Base-by-base conservation (phyloP, 1,284 basidiomycete genomes). In the Tetrapyrgos nigripes region DNA sequence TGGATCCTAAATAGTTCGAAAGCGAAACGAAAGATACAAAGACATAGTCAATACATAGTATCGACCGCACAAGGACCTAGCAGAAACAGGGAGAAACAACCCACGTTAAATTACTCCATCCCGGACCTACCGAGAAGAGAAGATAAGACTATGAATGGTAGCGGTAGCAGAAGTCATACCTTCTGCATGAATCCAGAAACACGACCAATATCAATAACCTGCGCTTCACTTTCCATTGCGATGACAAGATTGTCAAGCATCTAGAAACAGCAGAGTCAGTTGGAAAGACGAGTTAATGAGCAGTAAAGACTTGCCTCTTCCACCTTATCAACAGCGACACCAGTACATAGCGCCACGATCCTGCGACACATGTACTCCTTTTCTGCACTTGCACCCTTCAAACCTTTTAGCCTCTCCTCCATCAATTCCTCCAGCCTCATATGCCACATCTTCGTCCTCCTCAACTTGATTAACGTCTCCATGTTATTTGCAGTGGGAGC, bases 101-200 rank as follows among this genome's bases (percentile, higher is more conserved):
- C 14, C 21, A 55, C 26, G 49, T 37, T 49, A 55, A n/a, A 55
- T 55, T 49, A 55, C 49, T 28, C 54, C 62, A 4, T 59, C 29
- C 21, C 28, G 45, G 43, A 60, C 26, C 50, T 40, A 55, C 24
- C 45, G 29, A 5, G n/a, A 50, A 29, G 60, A 31, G 54, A 45
- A 11, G 58, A n/a, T n/a, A n/a, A n/a, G 31, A 48, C 19, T n/a
- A 27, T 27, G 14, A 49, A 13, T 46, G 19, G 21, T 35, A 26
- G 53, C 13, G 40, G n/a, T 31, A 31, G 44, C 40, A 50, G 47
- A 17, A 23, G 3, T 48, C 76, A 17, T 54, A 87, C 89, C 81
- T 89, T 93, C 70, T 91, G 91, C 89, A 97, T 92, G 71, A 97
- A 95, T 5, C 91, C 92, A 48, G 93, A 92, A 46, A 96, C 91